Conservation (phyloP, 306 rosid genomes). For the Albizia julibrissin region DNA sequence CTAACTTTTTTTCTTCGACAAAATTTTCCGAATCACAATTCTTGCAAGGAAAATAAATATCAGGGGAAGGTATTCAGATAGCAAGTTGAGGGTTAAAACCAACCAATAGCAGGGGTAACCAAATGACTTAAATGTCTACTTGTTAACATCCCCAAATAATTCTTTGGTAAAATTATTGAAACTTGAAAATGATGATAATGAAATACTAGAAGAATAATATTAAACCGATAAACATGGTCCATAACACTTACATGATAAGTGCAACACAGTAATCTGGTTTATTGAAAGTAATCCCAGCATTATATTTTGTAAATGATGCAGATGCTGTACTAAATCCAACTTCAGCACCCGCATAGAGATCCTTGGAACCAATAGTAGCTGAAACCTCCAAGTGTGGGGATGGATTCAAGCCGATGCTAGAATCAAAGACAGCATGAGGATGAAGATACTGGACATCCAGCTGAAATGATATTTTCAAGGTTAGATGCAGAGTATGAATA, state of each 20-base stretch:
- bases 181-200: conserved; percentile 5
- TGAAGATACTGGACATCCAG: conserved; percentile 83
- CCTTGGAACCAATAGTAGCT: conserved; percentile 79
- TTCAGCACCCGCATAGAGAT: conserved; percentile 83
- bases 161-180: neutral
- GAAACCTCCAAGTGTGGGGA: conserved; percentile 81
- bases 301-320: conserved; percentile 83
- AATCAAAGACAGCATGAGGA: conserved; percentile 85
- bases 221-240: conserved; percentile 14
- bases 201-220: neutral
- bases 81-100: neutral
- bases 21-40: conserved; percentile 4
- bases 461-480: conserved; percentile 46
- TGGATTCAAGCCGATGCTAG: conserved; percentile 90
- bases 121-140: neutral
- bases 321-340: conserved; percentile 87
- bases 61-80: neutral
- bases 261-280: conserved; percentile 77
- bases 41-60: neutral
- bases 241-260: conserved; percentile 67
- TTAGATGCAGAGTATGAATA: conserved; percentile 28
- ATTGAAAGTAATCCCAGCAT: conserved; percentile 81
- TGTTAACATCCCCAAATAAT: neutral
- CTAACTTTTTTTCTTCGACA: neutral
- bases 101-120: neutral